Evolutionary conservation across 78 protist genomes (phyloP), one percentile per base, ranked within the genome.

Genomic region (Cavenderia fasciculata): DNA sequence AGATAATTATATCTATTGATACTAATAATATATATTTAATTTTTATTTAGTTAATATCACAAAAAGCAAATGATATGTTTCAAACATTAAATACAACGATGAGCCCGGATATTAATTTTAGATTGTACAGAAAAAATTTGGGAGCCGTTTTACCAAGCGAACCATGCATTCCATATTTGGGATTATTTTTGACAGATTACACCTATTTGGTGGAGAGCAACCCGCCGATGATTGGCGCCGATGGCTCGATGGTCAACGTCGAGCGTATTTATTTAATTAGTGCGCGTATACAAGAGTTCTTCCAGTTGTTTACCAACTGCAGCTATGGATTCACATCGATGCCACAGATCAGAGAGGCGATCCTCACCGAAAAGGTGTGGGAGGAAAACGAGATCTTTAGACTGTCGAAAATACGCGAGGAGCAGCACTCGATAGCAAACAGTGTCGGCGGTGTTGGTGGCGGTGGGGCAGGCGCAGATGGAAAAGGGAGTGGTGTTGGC

Each of bases 141-240:
- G 40, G 47, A 11, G 16, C 31, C 25, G 74, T 87, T 12, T n/a
- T 12, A 47, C 66, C 92, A 19, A 33, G 5, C 19, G 93, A 87
- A 51, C 93, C 93, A 29, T 68, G 85, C 59, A 87, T 87, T 23
- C 93, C 93, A 0, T 87, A 87, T 49, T 21, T 87, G 1, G 93
- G 78, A 12, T 46, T 77, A 36, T 87, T 87, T 51, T 27, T 87
- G 23, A 87, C 76, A 18, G 93, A 87, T 49, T 74, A 69, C 54
- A 77, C 74, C 0, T 87, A 82, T 57, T 33, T 87, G 41, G 84
- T 61, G n/a, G 93, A 87, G 19, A 57, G 78, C 7, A 87, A 68
- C 41, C 78, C 87, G 49, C 69, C 85, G 44, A 0, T 40, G 6
- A 12, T 44, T 40, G 29, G 21, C 33, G 34, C 31, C 10, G n/a